Base-by-base conservation (phyloP, 495 filamentous ascomycete genomes). In the Saxispiralis lemnorum region DNA sequence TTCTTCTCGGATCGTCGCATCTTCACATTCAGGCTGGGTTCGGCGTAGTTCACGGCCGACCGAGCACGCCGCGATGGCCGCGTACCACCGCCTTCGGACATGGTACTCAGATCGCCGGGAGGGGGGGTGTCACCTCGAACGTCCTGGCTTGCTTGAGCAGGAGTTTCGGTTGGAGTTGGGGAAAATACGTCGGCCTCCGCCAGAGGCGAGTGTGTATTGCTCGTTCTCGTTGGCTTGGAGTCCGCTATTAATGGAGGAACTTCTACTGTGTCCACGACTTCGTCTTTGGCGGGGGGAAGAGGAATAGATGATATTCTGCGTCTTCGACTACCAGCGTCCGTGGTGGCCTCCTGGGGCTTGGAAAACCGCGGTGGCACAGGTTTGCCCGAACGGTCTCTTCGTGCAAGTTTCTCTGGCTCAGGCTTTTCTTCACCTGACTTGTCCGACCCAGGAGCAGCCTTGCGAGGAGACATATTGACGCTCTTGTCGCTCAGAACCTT, bases 1-100 rank as follows among this genome's bases (percentile, higher is more conserved):
- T 61, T 47, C 46, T 64, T 60, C 13, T 31, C 43, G 1, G 62
- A 59, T 13, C 62, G 56, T n/a, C 62, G 52, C 57, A 65, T 62
- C 39, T 65, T 65, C 6, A 44, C 47, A 28, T 48, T 51, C 20
- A 63, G 45, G 34, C 44, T 59, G 11, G 62, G 62, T 44, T 65
- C 62, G 19, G 61, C 57, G 39, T 65, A 65, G 55, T 55, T 65
- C 31, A 65, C 62, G 32, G 53, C 49, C 2, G 52, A 39, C 6
- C 62, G 46, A 2, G 54, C 62, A 24, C 62, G 53, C 33, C 62
- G 54, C 1, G 49, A 56, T 7, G 60, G 54, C 17, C 62, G 51
- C 6, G 41, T 46, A 14, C 42, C 51, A 10, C 41, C 50, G 31
- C 11, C 44, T n/a, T 42, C 42, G 9, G 43, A 46, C 7, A 39